Evolutionary conservation across 768 basidiomycete genomes (phyloP), one percentile per base, ranked within the genome.

Genomic region (Coprinopsis sp.): DNA sequence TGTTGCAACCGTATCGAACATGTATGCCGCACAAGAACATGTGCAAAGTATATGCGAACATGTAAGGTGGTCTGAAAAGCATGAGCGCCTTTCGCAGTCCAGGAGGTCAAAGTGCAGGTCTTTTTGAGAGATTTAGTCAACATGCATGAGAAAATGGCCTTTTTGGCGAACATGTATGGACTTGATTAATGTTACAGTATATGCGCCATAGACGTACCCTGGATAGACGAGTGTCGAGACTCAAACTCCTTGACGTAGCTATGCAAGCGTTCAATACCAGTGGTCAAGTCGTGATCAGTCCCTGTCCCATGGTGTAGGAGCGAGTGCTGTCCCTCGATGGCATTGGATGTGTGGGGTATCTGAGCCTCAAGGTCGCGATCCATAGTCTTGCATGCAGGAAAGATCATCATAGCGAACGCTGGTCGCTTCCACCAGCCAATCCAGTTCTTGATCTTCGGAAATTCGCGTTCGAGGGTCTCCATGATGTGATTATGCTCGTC

Each of bases 391-490:
- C 47, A 38, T 3, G 57, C 52, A 2, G 57, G 57, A 27, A 62
- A 62, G n/a, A 57, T 58, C 58, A 63, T 60, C 1, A 50, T 47
- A 0, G 54, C 50, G 27, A 56, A 37, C 5, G 47, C 16, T 2
- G 53, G 57, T 4, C 51, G 43, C 12, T 54, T 33, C 60, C 60
- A 62, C 60, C 60, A 61, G 13, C 43, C 24, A 4, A 63, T 37
- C 61, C 61, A 63, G 3, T 22, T 28, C 5, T 33, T 27, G 12
- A 54, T 44, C 12, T 31, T 19, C 3, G 58, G 53, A 38, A 53
- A 52, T 3, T 28, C 11, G 2, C 27, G 13, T 2, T 37, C 33
- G 18, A 62, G 43, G 0, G 8, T 24, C 0, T 13, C 27, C 18
- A 57, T 44, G 2, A 47, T 24, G 4, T 19, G 18, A 4, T 47